These are phyloP conservation scores for Gaeumannomyces tritici DNA, from an alignment of 2,329 filamentous ascomycete genomes.

Conservation along the genomic window DNA sequence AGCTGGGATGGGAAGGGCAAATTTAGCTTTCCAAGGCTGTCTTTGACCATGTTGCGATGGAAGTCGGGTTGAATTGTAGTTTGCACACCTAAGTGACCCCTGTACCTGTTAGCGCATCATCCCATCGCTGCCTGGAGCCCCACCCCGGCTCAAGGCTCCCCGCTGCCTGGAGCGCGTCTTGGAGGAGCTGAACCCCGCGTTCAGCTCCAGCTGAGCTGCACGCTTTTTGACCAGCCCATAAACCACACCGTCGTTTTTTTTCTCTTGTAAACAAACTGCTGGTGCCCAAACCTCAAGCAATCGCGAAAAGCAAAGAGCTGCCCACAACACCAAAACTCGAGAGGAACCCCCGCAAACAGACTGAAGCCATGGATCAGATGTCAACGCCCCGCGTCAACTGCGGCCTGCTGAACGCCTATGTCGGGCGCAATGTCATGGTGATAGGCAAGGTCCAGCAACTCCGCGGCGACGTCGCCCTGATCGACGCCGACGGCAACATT, in stretches of 20 bases:
- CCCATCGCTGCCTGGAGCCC: background rate
- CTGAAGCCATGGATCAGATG: slow-evolving; percentile 52
- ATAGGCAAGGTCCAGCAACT: slow-evolving; percentile 79
- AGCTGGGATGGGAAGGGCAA: slow-evolving; percentile 53
- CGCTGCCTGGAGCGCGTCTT: background rate
- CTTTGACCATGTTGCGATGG: slow-evolving; percentile 56
- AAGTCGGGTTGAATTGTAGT: slow-evolving; percentile 10
- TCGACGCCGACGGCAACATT: slow-evolving; percentile 73
- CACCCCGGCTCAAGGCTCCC: background rate
- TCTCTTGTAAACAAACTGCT: background rate
- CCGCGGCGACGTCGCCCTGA: slow-evolving; percentile 67
- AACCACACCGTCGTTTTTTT: background rate
- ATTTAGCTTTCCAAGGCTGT: slow-evolving; percentile 60
- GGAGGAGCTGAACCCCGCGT: background rate
- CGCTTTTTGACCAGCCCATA: background rate
- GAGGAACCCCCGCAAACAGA: background rate
- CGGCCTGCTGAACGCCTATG: slow-evolving; percentile 67
- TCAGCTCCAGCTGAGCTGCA: background rate
- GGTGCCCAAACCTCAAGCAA: no score
- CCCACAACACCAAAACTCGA: background rate
- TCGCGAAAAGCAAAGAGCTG: background rate
- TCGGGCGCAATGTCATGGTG: slow-evolving; percentile 67
- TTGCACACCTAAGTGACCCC: no score
- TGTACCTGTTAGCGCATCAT: no score
- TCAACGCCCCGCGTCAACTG: slow-evolving; percentile 75